phyloP scores from a whole-genome alignment of 2,329 filamentous ascomycete genomes.

The Thermomyces lanuginosus region DNA sequence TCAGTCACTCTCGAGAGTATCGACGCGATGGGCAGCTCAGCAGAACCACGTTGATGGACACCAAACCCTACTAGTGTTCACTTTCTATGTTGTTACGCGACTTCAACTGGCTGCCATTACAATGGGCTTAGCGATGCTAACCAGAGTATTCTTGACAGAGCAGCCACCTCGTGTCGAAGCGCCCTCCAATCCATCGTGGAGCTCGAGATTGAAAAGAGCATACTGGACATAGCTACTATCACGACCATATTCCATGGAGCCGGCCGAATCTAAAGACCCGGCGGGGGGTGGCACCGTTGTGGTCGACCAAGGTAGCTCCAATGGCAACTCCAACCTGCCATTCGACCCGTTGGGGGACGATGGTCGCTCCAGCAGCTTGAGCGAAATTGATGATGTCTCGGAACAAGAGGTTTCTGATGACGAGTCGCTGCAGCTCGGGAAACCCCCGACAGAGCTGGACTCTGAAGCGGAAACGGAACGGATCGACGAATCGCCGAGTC shows the following conservation, averaged over 20 bases:
- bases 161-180: no score
- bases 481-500: slow-evolving; percentile 72
- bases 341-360: slow-evolving; percentile 38
- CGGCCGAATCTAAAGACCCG: slow-evolving; percentile 21
- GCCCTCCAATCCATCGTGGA: no score
- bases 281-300: slow-evolving; percentile 19
- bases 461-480: slow-evolving; percentile 91
- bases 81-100: no score
- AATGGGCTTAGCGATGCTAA: no score
- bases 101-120: no score
- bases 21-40: no score
- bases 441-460: slow-evolving; percentile 46
- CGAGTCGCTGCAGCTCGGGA: slow-evolving; percentile 33
- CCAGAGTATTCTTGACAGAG: no score
- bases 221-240: no score
- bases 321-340: slow-evolving; percentile 20
- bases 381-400: slow-evolving; percentile 71
- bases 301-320: slow-evolving; percentile 18
- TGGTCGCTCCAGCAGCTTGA: slow-evolving; percentile 75
- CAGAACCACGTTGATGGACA: no score
- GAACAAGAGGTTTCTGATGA: slow-evolving; percentile 47
- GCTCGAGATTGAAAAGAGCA: no score
- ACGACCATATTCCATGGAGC: slow-evolving; percentile 19
- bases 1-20: no score
- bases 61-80: no score